Evolutionary conservation across 148 eudicot species (phyloP).

Genomic region (Rhododendron simsii): DNA sequence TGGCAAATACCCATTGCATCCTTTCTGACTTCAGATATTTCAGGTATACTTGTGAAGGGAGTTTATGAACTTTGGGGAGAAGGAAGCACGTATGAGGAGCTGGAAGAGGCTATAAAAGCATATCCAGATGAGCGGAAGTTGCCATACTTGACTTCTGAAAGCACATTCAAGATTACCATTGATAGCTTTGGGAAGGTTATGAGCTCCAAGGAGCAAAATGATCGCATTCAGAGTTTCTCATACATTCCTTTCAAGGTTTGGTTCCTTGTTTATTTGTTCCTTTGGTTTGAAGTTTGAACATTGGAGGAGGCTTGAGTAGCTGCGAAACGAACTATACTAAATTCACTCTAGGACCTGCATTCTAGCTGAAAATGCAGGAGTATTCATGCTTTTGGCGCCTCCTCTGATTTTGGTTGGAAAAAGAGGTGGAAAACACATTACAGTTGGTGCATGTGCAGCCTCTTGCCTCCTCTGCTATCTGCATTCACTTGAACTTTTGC

Average conservation of each 20-base stretch:
- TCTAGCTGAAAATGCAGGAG: background rate
- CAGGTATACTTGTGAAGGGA: constrained; percentile 98
- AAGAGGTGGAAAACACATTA: background rate
- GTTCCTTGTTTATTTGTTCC: background rate
- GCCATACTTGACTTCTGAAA: constrained; percentile 70
- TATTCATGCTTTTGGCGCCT: background rate
- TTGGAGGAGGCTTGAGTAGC: constrained; percentile 3
- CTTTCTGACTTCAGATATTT: constrained; percentile 15
- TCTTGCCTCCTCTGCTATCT: background rate
- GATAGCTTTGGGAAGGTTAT: constrained; percentile 86
- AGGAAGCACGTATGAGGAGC: constrained; percentile 66
- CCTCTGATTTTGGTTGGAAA: background rate
- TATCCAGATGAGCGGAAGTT: constrained; percentile 73
- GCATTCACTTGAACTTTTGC: background rate
- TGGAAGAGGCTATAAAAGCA: constrained; percentile 66
- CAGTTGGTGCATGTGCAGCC: background rate
- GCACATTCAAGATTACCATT: constrained; percentile 68
- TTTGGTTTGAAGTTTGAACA: background rate
- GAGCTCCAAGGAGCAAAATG: constrained; percentile 64
- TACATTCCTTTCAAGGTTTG: constrained; percentile 88
- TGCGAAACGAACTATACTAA: background rate
- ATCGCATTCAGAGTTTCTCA: constrained; percentile 48
- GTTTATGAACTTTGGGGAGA: constrained; percentile 97
- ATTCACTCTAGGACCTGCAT: background rate
- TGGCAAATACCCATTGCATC: background rate